These are phyloP conservation scores for Penicillium silybi DNA, from an alignment of 495 filamentous ascomycete genomes.

Conservation along the genomic window DNA sequence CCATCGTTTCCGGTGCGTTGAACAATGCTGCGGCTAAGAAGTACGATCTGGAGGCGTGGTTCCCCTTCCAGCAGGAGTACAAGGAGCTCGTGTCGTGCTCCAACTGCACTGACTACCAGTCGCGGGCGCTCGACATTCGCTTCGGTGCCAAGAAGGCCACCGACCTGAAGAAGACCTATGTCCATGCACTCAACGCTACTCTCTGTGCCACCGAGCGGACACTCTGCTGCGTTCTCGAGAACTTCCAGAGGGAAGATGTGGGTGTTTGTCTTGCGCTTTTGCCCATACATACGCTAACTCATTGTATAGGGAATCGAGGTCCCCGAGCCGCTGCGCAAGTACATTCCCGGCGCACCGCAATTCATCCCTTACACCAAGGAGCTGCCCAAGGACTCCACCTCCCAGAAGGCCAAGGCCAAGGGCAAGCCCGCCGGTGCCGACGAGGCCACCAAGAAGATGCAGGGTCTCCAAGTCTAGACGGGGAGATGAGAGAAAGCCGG, in stretches of 20 bases:
- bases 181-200: conserved; percentile 89
- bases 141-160: conserved; percentile 76
- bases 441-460: conserved; percentile 38
- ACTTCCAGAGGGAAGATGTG: conserved; percentile 88
- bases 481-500: neutral
- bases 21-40: conserved; percentile 95
- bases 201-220: conserved; percentile 91
- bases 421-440: conserved; percentile 18
- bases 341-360: conserved; percentile 82
- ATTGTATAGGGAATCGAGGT: conserved; percentile 67
- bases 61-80: conserved; percentile 94
- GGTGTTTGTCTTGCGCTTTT: conserved; percentile 17
- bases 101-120: conserved; percentile 96
- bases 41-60: conserved; percentile 95
- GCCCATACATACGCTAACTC: conserved; percentile 1
- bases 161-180: conserved; percentile 83
- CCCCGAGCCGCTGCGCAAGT: conserved; percentile 83
- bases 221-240: conserved; percentile 92
- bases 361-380: conserved; percentile 88
- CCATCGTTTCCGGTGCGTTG: conserved; percentile 90
- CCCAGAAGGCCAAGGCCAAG: conserved; percentile 52
- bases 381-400: conserved; percentile 69
- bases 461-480: conserved; percentile 35
- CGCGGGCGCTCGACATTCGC: conserved; percentile 79
- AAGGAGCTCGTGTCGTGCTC: conserved; percentile 95